Evolutionary conservation across 768 basidiomycete genomes (phyloP), one percentile per base, ranked within the genome.

Genomic region (Termitomyces sp.): DNA sequence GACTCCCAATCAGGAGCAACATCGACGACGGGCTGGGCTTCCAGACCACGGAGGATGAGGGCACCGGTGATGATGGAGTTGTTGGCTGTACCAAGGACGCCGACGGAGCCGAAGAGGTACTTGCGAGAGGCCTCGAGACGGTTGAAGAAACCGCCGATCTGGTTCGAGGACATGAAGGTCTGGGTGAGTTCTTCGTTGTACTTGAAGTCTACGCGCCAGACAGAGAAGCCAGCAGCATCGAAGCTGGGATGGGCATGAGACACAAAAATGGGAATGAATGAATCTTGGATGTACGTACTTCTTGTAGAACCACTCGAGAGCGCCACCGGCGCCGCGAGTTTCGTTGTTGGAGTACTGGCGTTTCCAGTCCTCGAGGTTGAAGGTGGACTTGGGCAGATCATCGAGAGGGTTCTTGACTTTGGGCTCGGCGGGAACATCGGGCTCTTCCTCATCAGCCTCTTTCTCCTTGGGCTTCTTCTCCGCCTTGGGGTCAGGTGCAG

Each of bases 311-410:
- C 96, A 98, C 73, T 97, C 93, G 41, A 99, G 67, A 53, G 93
- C 73, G 62, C 91, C 95, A 46, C 74, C 85, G 18, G 89, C 65
- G 39, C 91, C 93, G 56, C 91, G 87, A 41, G 95, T 98, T n/a
- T 98, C 95, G 73, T 89, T 87, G 88, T 98, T 98, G 68, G 95
- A 97, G 81, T 98, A 99, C 46, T 91, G 89, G 47, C 93, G 88
- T 74, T 98, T 98, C 94, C 93, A 97, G 76, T 98, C 94, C 73
- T 96, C 91, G 58, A 94, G 85, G 78, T 93, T 93, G 75, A 92
- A 86, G 6, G 82, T 76, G 12, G 91, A 89, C 75, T 92, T 95
- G 65, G 94, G 93, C 42, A 98, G 85, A 61, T 84, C 81, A 63
- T 97, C 96, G 54, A 96, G 86, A 30, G 96, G 96, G 82, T 97